Conservation (phyloP, 306 rosid species). For the Crataegus laevigata region DNA sequence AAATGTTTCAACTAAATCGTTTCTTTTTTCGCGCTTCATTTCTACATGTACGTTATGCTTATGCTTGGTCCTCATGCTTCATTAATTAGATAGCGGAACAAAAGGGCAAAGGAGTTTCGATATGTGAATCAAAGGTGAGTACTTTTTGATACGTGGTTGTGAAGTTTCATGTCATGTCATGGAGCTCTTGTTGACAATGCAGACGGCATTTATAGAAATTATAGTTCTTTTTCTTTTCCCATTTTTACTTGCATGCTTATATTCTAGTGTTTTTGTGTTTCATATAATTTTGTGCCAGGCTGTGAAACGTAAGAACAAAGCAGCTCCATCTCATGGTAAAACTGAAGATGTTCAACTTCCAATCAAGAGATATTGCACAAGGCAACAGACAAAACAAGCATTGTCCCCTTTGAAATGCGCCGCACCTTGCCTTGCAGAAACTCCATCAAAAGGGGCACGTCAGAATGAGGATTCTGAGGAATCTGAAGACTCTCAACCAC, state of each 20-base stretch:
- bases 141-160: not conserved
- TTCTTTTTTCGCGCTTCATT: not conserved
- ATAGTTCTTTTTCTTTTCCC: not conserved
- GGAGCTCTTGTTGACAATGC: not conserved
- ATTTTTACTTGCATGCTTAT: not conserved
- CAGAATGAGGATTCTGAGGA: not conserved
- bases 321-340: not conserved
- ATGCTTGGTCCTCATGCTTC: not conserved
- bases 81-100: not conserved
- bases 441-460: not conserved
- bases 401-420: not conserved
- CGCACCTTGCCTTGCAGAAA: not conserved
- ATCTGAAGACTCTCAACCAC: not conserved
- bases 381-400: not conserved
- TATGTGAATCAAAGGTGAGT: not conserved
- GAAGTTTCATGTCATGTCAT: not conserved
- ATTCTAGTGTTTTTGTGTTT: not conserved
- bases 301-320: not conserved
- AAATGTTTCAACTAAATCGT: too few species aligned
- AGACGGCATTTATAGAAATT: not conserved
- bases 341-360: not conserved
- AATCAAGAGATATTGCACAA: not conserved
- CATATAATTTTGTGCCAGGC: not conserved
- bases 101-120: not conserved
- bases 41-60: not conserved